Evolutionary conservation across 2,329 filamentous ascomycete genomes (phyloP).

Genomic region (Sodiomyces alkalinus): DNA sequence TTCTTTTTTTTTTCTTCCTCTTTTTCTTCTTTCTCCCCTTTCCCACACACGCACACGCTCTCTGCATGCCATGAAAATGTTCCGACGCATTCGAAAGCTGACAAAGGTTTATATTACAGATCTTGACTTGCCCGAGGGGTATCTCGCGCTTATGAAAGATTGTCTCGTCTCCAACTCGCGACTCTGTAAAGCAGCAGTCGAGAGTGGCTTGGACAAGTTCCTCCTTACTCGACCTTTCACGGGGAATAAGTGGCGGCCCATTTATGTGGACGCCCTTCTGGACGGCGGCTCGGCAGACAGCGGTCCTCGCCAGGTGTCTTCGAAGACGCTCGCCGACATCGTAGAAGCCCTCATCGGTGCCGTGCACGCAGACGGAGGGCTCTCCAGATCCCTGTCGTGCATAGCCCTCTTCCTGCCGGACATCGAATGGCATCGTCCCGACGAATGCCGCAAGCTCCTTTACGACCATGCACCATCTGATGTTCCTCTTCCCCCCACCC

Average conservation of each 20-base stretch:
- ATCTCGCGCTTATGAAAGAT: conserved; percentile 53
- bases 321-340: conserved; percentile 75
- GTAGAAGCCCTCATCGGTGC: conserved; percentile 75
- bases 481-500: conserved; percentile 20
- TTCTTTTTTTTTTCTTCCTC: not conserved
- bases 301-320: conserved; percentile 32
- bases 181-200: conserved; percentile 49
- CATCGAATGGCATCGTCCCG: conserved; percentile 34
- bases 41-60: no score
- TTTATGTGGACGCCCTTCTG: conserved; percentile 32
- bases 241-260: conserved; percentile 55
- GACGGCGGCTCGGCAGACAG: conserved; percentile 6
- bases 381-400: conserved; percentile 46
- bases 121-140: conserved; percentile 59
- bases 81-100: conserved; percentile 5
- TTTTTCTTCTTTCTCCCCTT: no score
- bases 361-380: conserved; percentile 53
- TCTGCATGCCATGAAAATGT: no score
- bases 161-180: conserved; percentile 58
- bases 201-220: conserved; percentile 53
- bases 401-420: conserved; percentile 52
- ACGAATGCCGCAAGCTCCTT: conserved; percentile 24
- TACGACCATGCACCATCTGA: conserved; percentile 22
- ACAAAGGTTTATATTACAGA: conserved; percentile 33
- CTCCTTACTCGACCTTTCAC: conserved; percentile 57